phyloP scores from a whole-genome alignment of 2,329 filamentous ascomycete species.

The Fusarium verrucosum region DNA sequence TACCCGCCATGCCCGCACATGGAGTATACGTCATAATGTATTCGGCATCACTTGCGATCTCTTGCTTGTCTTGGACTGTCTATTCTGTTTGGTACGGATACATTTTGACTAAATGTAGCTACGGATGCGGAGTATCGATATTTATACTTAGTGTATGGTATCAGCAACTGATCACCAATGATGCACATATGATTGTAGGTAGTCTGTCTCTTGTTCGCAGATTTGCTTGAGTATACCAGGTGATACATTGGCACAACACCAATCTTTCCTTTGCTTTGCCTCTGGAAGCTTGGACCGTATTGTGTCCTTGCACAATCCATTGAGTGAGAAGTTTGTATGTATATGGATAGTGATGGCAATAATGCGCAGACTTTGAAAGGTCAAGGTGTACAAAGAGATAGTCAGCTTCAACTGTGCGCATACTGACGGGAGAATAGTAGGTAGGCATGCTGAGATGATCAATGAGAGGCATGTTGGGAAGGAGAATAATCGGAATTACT shows the following conservation, averaged over 20 bases:
- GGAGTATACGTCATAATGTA: conserved; percentile 43
- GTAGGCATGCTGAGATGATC: conserved; percentile 2
- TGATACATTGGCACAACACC: conserved; percentile 37
- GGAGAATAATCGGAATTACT: conserved; percentile 24
- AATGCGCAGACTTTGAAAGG: conserved; percentile 13
- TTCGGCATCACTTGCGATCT: conserved; percentile 15
- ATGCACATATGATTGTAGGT: conserved; percentile 34
- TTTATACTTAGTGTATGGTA: neutral
- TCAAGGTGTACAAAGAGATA: conserved; percentile 10
- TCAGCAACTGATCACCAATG: conserved; percentile 23
- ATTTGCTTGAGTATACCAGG: conserved; percentile 22
- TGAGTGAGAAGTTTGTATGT: conserved; percentile 18
- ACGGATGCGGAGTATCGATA: too few species aligned
- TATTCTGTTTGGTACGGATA: conserved; percentile 6
- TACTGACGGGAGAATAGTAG: too few species aligned
- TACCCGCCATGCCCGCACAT: conserved; percentile 42
- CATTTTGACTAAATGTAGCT: conserved; percentile 6
- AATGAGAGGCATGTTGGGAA: conserved; percentile 4
- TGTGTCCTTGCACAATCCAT: conserved; percentile 34
- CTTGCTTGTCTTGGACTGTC: conserved; percentile 13
- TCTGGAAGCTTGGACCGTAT: conserved; percentile 26
- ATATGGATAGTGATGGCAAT: conserved; percentile 5
- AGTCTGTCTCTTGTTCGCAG: conserved; percentile 12
- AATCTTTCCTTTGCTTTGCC: conserved; percentile 20
- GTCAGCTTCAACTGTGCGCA: conserved; percentile 8